Evolutionary conservation across 495 filamentous ascomycete species (phyloP).

Genomic region (Penicillium riverlandense): DNA sequence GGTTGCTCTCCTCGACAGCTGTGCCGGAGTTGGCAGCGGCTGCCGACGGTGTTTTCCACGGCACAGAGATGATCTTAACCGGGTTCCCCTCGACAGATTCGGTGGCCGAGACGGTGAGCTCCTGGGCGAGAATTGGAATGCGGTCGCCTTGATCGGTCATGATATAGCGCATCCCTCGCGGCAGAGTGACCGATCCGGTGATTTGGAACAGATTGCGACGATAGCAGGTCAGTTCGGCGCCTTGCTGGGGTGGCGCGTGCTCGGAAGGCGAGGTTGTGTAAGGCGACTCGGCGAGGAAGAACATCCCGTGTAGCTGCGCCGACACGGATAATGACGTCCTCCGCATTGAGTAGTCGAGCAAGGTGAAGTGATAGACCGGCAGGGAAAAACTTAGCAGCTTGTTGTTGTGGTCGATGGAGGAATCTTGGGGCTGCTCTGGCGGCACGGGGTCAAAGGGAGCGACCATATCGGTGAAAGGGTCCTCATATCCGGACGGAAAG

Average conservation of each 20-base stretch:
- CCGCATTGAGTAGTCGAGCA: conserved; percentile 62
- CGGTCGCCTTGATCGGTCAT: conserved; percentile 73
- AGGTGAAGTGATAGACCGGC: conserved; percentile 58
- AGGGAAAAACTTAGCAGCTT: conserved; percentile 75
- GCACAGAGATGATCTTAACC: conserved; percentile 87
- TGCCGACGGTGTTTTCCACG: conserved; percentile 70
- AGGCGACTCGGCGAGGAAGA: conserved; percentile 84
- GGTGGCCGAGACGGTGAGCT: conserved; percentile 74
- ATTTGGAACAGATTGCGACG: conserved; percentile 87
- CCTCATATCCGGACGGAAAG: conserved; percentile 54
- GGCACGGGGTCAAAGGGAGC: conserved; percentile 45
- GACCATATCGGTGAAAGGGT: conserved; percentile 53
- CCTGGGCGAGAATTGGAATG: conserved; percentile 65
- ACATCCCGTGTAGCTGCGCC: conserved; percentile 90
- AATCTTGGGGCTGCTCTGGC: conserved; percentile 31
- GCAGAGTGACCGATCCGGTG: conserved; percentile 71
- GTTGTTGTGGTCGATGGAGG: conserved; percentile 60
- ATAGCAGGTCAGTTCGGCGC: conserved; percentile 83
- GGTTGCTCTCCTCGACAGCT: conserved; percentile 36
- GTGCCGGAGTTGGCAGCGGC: conserved; percentile 54
- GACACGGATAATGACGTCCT: conserved; percentile 56
- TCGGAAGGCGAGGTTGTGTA: conserved; percentile 59
- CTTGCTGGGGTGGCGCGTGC: conserved; percentile 50
- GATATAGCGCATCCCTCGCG: conserved; percentile 62
- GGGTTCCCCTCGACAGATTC: conserved; percentile 84